phyloP scores from a whole-genome alignment of 2,329 filamentous ascomycete species.

The Fusarium liriodendri region DNA sequence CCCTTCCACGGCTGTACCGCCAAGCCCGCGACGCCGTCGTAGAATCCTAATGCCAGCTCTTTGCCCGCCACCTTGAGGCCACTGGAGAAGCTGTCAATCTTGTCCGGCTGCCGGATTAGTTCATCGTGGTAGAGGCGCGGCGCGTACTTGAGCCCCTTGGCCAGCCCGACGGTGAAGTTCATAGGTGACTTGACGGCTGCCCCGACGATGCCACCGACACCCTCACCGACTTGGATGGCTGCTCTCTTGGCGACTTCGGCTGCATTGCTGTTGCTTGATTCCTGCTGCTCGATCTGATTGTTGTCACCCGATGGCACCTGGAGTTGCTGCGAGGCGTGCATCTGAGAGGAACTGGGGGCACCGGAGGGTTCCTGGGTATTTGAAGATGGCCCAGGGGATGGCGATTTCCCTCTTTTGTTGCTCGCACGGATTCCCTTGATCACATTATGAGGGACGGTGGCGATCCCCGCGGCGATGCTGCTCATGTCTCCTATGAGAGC shows the following conservation, averaged over 20 bases:
- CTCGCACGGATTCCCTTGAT: background rate
- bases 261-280: background rate
- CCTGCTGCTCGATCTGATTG: background rate
- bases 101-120: background rate
- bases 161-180: background rate
- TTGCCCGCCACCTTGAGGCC: background rate
- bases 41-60: background rate
- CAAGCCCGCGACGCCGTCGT: background rate
- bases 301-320: background rate
- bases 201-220: background rate
- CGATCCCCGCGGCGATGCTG: background rate
- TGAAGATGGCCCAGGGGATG: background rate
- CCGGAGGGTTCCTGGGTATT: background rate
- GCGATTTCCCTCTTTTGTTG: background rate
- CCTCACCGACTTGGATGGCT: background rate
- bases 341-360: background rate
- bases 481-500: background rate
- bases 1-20: background rate
- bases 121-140: background rate
- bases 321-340: background rate
- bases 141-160: background rate
- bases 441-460: background rate
- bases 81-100: background rate
- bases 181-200: background rate
- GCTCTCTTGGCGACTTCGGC: background rate